Base-by-base conservation (phyloP, 164 flowering plant genomes). In the Buxus sempervirens region DNA sequence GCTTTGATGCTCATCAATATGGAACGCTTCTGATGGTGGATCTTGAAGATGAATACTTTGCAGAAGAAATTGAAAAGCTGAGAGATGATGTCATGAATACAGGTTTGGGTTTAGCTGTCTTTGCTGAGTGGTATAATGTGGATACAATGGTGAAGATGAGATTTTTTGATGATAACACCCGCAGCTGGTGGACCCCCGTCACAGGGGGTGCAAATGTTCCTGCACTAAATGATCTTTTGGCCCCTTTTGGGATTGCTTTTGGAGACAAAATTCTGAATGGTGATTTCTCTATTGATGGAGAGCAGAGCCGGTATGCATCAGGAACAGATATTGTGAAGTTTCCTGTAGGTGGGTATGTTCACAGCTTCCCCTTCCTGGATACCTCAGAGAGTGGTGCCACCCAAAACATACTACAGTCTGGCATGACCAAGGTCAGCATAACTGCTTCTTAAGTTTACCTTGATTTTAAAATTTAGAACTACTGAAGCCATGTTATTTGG, bases 141-240 rank as follows among this genome's bases (percentile, higher is more conserved):
- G 97, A 96, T 28, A 86, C 97, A 13, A 96, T 96, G 97, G 88
- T 93, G 73, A 92, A 93, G 77, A 93, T 96, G 99, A 88, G 93
- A 68, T 96, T 96, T 80, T 96, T 90, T 76, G 97, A 96, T 82
- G 99, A 96, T 71, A 96, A 92, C 78, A 96, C 98, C 0, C 66
- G 99, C 61, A 96, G 99, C 75, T 96, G 98, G 99, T 96, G 99
- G 99, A 96, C 97, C 16, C 99, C 98, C 10, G 88, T 96, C 49
- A 92, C 99, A 70, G 98, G 98, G 38, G 99, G 99, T 76, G 91
- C 99, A 53, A 96, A 96, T 78, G 69, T 96, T 65, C 99, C 99
- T 9, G 99, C 99, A 53, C 54, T 96, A 63, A 96, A 96, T 82
- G 95, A 96, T 74, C 97, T 96, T 55, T 80, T 96, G 89, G 87